phyloP scores from a whole-genome alignment of 768 basidiomycete genomes.

The Dictyophora rubrovolvata region DNA sequence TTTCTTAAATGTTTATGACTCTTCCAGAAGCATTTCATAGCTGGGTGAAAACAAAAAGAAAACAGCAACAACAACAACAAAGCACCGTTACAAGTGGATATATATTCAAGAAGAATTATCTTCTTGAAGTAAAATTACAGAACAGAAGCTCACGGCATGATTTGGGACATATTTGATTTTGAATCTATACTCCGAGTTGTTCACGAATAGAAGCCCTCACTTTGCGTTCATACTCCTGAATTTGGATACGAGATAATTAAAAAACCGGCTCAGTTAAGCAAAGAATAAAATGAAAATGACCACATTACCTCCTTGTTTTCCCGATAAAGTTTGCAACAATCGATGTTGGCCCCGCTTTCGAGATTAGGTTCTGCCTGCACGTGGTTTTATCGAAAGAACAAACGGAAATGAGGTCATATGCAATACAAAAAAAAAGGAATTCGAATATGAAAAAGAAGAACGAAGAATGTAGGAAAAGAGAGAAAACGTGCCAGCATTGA shows the following conservation, averaged over 20 bases:
- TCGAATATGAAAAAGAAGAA: not conserved
- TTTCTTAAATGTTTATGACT: too few relatives aligned
- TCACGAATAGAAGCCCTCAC: constrained; percentile 77
- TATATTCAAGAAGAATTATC: not conserved
- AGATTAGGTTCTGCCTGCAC: constrained; percentile 74
- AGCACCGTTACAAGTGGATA: too few relatives aligned
- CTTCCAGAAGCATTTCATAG: too few relatives aligned
- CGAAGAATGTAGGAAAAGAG: not conserved
- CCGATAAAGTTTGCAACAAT: constrained; percentile 94
- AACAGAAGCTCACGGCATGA: not conserved
- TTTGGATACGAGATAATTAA: not conserved
- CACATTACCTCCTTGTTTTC: constrained; percentile 55
- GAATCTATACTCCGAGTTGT: constrained; percentile 61
- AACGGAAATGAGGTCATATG: not conserved
- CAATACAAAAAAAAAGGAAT: not conserved
- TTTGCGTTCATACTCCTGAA: constrained; percentile 75
- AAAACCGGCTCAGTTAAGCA: not conserved
- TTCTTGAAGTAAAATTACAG: not conserved
- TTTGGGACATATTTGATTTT: not conserved
- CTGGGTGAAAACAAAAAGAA: too few relatives aligned
- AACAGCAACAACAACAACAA: too few relatives aligned
- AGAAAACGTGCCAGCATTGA: constrained; percentile 85
- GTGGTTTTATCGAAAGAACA: not conserved
- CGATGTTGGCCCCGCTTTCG: constrained; percentile 94
- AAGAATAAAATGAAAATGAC: not conserved